These are phyloP conservation scores for Calocybe cyanea DNA, from an alignment of 768 basidiomycete species.

Conservation along the genomic window DNA sequence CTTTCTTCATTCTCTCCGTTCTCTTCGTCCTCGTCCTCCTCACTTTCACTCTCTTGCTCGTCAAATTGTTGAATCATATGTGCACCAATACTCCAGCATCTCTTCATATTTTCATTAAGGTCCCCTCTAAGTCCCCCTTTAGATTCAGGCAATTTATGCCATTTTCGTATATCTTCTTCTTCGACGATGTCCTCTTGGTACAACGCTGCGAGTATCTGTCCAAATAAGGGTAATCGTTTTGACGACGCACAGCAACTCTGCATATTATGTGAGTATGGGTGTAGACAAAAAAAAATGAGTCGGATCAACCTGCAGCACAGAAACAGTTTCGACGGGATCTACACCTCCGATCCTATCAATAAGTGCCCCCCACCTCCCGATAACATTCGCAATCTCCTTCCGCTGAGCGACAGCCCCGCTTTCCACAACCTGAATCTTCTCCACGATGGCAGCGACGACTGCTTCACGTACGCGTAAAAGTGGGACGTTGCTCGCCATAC, in stretches of 20 bases:
- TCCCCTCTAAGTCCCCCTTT: constrained; percentile 45
- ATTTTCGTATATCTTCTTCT: constrained; percentile 84
- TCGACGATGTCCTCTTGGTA: constrained; percentile 93
- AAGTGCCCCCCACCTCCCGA: constrained; percentile 79
- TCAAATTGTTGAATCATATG: constrained; percentile 81
- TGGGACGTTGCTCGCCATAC: constrained; percentile 94
- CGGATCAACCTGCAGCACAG: constrained; percentile 65
- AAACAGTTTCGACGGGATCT: constrained; percentile 77
- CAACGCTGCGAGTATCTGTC: constrained; percentile 76
- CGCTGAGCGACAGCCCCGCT: constrained; percentile 57
- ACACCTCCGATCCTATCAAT: constrained; percentile 80
- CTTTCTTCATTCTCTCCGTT: constrained; percentile 2
- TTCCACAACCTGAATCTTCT: constrained; percentile 60
- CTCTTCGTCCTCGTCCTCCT: constrained; percentile 11
- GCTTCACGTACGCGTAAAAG: constrained; percentile 82
- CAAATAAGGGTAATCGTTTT: constrained; percentile 68
- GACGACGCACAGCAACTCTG: constrained; percentile 66
- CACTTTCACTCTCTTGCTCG: constrained; percentile 61
- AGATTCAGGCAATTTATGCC: constrained; percentile 63
- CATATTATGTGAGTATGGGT: constrained; percentile 1
- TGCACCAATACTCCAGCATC: constrained; percentile 66
- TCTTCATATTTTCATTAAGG: constrained; percentile 51
- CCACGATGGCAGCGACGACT: constrained; percentile 82
- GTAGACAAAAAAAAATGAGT: not conserved
- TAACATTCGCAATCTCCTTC: constrained; percentile 56